Evolutionary conservation across 805 yeast genomes (phyloP).

Genomic region (Metschnikowia sp.): DNA sequence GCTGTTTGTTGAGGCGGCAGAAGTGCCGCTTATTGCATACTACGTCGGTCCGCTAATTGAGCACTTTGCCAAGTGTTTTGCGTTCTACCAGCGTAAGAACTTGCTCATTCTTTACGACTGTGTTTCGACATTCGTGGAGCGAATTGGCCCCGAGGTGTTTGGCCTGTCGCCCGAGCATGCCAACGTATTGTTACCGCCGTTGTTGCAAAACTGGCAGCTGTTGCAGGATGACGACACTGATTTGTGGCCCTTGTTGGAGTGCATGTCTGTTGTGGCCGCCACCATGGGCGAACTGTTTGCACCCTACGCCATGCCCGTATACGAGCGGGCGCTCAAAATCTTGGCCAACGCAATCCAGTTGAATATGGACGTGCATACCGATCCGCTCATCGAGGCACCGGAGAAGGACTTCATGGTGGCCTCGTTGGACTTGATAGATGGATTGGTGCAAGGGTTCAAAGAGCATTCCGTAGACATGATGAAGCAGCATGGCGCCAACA

Average conservation of each 20-base stretch:
- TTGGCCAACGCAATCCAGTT: constrained; percentile 63
- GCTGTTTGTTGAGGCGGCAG: constrained; percentile 75
- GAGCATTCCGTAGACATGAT: constrained; percentile 57
- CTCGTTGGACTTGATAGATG: constrained; percentile 85
- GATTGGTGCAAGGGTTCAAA: constrained; percentile 86
- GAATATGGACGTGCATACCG: constrained; percentile 58
- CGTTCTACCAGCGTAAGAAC: constrained; percentile 76
- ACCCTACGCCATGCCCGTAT: constrained; percentile 85
- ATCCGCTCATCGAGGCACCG: constrained; percentile 70
- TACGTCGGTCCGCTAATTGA: constrained; percentile 63
- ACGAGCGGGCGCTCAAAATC: constrained; percentile 71
- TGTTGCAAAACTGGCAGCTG: constrained; percentile 75
- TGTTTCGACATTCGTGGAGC: constrained; percentile 82
- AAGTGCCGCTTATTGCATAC: constrained; percentile 56
- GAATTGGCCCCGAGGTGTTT: constrained; percentile 55
- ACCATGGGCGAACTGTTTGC: constrained; percentile 80
- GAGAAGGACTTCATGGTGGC: constrained; percentile 91
- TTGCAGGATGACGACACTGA: constrained; percentile 77
- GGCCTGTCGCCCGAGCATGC: constrained; percentile 56
- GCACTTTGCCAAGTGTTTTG: constrained; percentile 72
- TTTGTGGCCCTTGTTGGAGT: constrained; percentile 88
- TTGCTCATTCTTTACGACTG: constrained; percentile 83
- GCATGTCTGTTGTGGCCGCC: constrained; percentile 89
- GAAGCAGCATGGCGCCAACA: constrained; percentile 29
- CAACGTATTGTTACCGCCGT: constrained; percentile 69